Evolutionary conservation across 345 rosid genomes (phyloP), one percentile per base, ranked within the genome.

Genomic region (Citrus reticulata): DNA sequence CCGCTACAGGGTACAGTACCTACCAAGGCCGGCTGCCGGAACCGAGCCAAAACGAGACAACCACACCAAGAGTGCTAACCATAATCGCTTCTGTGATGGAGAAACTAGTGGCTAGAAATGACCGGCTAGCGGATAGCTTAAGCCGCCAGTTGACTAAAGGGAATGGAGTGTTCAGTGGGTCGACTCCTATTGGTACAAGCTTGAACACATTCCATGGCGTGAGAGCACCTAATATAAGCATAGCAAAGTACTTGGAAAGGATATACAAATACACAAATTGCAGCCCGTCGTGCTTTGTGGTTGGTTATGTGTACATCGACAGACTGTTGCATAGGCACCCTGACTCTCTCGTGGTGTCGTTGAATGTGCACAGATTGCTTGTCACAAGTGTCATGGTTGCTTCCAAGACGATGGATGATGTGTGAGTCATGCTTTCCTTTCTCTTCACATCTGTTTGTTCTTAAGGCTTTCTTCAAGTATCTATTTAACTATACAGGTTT

Each of bases 331-430:
- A 95, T 78, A 88, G 77, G 79, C 87, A 95, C 61, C 98, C 95
- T 46, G 84, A 88, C 77, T 95, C 98, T 34, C 93, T 92, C 42
- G 85, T 92, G 49, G 70, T 89, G 19, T 92, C 97, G 30, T 63
- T 92, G 78, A 92, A 92, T 74, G 95, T 92, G 65, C 98, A 95
- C 85, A 86, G 95, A 73, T 78, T 95, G 83, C 92, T 95, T 66
- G 88, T 95, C 27, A 92, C 98, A 11, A 82, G 92, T 71, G 90
- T 95, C 90, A 83, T 95, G 97, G 89, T 95, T 77, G 99, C 97
- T 81, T 86, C 99, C 35, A 95, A 95, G 91, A 84, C 90, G 82
- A 89, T 93, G 30, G 99, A 95, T 78, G 98, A 95, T 81, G 91
- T 70, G 99, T 95, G 84, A 90, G 95, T 84, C 22, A 72, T 64